Percentiles rank a stretch among this genome's conserved stretches.
Evolutionary conservation across 163 green algal genomes (phyloP).

Genomic region (Chloromonas sp.): DNA sequence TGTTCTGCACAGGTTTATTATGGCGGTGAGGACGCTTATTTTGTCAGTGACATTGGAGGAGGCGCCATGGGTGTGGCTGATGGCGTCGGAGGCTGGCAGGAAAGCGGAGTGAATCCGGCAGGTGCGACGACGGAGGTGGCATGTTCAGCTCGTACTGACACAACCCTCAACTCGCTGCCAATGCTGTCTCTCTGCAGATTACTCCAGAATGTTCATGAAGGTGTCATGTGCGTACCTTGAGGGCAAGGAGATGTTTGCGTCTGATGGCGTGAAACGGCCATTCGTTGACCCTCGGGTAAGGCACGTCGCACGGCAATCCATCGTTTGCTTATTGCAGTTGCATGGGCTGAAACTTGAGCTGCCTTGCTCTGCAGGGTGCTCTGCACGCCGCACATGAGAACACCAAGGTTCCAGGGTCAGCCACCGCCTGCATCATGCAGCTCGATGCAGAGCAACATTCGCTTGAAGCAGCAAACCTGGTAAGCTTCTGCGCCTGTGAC

Average conservation of each 20-base stretch:
- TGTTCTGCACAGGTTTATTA: constrained; percentile 53
- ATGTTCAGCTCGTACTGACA: too few species aligned
- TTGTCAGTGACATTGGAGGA: constrained; percentile 58
- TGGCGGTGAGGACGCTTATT: constrained; percentile 92
- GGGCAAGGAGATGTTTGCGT: constrained; percentile 25
- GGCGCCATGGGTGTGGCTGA: constrained; percentile 84
- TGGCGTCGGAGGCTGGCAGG: constrained; percentile 52
- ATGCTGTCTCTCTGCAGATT: constrained; percentile 38
- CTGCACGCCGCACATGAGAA: constrained; percentile 53
- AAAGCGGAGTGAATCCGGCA: constrained; percentile 64
- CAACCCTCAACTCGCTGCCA: too few species aligned
- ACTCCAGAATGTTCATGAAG: constrained; percentile 63
- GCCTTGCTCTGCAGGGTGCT: constrained; percentile 19
- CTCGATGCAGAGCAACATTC: constrained; percentile 33
- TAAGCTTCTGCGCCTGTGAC: constrained; percentile 5
- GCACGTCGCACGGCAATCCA: too few species aligned
- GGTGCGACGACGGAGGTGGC: constrained; percentile 19
- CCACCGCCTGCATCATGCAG: constrained; percentile 59
- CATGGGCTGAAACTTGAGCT: too few species aligned
- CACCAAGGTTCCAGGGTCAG: constrained; percentile 58
- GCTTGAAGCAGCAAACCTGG: constrained; percentile 58
- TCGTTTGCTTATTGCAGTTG: too few species aligned
- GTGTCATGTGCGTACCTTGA: constrained; percentile 58
- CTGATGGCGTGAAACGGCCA: neutral
- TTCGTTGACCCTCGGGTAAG: neutral